A percentile compares a stretch with the other conserved stretches of the same genome.
Evolutionary conservation across 257 asterid genomes (phyloP).

Genomic region (Ilex aquifolium): DNA sequence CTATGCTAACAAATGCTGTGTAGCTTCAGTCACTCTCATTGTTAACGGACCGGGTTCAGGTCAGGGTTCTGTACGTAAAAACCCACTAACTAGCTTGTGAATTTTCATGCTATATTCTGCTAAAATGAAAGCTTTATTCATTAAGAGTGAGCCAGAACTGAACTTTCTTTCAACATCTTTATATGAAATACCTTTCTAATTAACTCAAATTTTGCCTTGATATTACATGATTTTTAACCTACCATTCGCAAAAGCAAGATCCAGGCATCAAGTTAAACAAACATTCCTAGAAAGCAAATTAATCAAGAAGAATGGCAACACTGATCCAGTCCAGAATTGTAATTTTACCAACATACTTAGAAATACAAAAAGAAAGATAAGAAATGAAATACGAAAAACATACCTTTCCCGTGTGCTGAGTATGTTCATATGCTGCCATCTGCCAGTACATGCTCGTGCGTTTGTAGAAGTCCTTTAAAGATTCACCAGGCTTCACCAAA

Average conservation of each 20-base stretch:
- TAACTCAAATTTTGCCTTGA: background rate
- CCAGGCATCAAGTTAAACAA: too few species aligned
- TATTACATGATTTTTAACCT: too few species aligned
- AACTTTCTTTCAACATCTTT: background rate
- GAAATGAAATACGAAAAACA: slow-evolving; percentile 18
- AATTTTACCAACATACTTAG: background rate
- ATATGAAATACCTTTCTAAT: background rate
- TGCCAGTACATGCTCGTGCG: slow-evolving; percentile 99
- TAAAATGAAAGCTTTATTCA: too few species aligned
- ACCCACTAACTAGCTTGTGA: too few species aligned
- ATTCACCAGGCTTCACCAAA: slow-evolving; percentile 71
- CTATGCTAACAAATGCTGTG: too few species aligned
- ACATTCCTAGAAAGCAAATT: background rate
- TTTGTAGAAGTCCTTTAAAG: slow-evolving; percentile 83
- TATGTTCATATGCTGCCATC: slow-evolving; percentile 98
- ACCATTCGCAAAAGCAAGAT: too few species aligned
- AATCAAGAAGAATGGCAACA: background rate
- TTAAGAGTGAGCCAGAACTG: too few species aligned
- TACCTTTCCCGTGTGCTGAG: slow-evolving; percentile 99
- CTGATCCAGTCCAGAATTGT: background rate
- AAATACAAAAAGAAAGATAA: too few species aligned
- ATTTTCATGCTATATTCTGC: too few species aligned
- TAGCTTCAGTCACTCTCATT: too few species aligned
- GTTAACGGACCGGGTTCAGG: too few species aligned
- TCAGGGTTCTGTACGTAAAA: too few species aligned